Evolutionary conservation across 2,329 filamentous ascomycete genomes (phyloP).

Genomic region (Pseudocercospora macadamiae): DNA sequence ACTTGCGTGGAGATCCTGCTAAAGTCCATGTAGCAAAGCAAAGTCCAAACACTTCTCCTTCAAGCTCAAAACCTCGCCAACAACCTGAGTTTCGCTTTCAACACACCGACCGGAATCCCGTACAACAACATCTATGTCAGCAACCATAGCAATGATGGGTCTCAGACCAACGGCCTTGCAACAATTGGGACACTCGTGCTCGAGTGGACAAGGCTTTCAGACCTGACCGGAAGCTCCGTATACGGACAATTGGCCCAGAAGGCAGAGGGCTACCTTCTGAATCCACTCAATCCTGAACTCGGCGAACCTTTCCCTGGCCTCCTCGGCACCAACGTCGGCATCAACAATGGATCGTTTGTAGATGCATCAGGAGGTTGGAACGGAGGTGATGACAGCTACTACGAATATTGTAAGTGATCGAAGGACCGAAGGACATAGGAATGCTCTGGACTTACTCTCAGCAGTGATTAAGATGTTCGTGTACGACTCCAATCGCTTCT

Average conservation of each 20-base stretch:
- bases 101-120: constrained; percentile 75
- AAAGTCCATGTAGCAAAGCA: constrained; percentile 35
- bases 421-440: too few species aligned
- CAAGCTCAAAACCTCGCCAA: constrained; percentile 73
- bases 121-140: constrained; percentile 68
- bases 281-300: constrained; percentile 60
- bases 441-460: too few species aligned
- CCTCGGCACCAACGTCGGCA: constrained; percentile 68
- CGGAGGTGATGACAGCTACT: constrained; percentile 77
- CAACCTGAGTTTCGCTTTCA: constrained; percentile 74
- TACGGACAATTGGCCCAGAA: constrained; percentile 70
- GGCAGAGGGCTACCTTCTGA: constrained; percentile 67
- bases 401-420: too few species aligned
- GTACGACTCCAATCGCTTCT: constrained; percentile 70
- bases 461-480: constrained; percentile 92
- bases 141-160: constrained; percentile 49
- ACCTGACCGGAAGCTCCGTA: constrained; percentile 67
- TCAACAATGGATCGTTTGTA: constrained; percentile 67
- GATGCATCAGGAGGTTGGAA: constrained; percentile 72
- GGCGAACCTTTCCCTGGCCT: constrained; percentile 77
- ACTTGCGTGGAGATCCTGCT: not conserved
- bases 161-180: constrained; percentile 69
- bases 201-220: constrained; percentile 81
- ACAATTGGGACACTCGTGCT: constrained; percentile 77
- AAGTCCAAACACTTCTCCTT: constrained; percentile 62